phyloP scores from a whole-genome alignment of 2,329 filamentous ascomycete genomes.

The Microdochium bolleyi region DNA sequence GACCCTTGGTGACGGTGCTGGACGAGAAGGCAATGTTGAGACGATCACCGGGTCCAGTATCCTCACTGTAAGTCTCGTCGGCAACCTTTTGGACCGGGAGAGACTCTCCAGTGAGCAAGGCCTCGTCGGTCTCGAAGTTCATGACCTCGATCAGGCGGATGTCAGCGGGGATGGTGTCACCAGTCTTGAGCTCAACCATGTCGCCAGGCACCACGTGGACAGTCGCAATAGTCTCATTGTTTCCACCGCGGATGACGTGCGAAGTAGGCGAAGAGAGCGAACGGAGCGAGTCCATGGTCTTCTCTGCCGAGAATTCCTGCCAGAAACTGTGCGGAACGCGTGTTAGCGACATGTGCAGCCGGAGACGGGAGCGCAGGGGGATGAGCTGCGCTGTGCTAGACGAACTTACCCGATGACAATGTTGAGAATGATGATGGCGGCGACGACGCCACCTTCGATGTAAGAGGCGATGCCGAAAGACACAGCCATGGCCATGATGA shows the following conservation, averaged over 20 bases:
- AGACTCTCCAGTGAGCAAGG: constrained; percentile 56
- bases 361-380: constrained; percentile 18
- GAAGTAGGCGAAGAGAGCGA: constrained; percentile 35
- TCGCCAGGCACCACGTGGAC: constrained; percentile 49
- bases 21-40: constrained; percentile 57
- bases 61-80: constrained; percentile 34
- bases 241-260: constrained; percentile 31
- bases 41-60: constrained; percentile 45
- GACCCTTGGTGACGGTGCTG: constrained; percentile 53
- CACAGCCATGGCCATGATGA: constrained; percentile 50
- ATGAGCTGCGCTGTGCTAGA: no score
- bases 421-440: constrained; percentile 49
- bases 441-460: constrained; percentile 53
- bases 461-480: constrained; percentile 50
- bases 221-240: constrained; percentile 26
- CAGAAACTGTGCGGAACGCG: constrained; percentile 18
- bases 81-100: constrained; percentile 49
- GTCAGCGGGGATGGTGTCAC: constrained; percentile 56
- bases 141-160: constrained; percentile 48
- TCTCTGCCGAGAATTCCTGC: constrained; percentile 37
- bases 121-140: constrained; percentile 63
- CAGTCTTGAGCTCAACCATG: constrained; percentile 43
- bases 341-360: neutral
- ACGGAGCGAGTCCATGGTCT: constrained; percentile 39
- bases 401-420: constrained; percentile 38